A percentile compares a stretch with the other conserved stretches of the same genome.
Evolutionary conservation across 2,329 filamentous ascomycete species (phyloP).

Genomic region (Xylaria sp.): DNA sequence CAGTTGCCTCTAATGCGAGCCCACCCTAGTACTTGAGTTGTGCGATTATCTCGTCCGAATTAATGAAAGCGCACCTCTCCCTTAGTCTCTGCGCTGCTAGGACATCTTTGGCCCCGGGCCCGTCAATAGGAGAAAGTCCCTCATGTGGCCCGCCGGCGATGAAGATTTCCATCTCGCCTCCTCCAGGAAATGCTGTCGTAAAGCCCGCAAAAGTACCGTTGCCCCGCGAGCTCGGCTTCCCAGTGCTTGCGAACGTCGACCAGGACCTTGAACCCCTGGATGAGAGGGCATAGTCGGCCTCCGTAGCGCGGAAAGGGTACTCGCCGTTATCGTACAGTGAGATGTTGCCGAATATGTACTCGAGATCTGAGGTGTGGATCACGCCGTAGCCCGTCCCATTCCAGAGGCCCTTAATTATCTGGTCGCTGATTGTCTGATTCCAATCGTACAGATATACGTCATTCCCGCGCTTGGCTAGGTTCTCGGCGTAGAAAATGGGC

Average conservation of each 20-base stretch:
- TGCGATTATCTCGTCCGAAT: constrained; percentile 56
- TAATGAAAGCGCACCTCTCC: constrained; percentile 61
- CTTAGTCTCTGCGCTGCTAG: constrained; percentile 56
- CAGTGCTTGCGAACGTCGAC: constrained; percentile 58
- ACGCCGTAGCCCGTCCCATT: constrained; percentile 56
- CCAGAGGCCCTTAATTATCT: constrained; percentile 51
- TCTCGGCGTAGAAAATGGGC: constrained; percentile 34
- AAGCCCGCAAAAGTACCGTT: constrained; percentile 57
- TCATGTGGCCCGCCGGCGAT: constrained; percentile 58
- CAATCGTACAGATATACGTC: constrained; percentile 62
- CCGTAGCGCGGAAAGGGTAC: constrained; percentile 52
- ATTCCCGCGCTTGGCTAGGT: constrained; percentile 49
- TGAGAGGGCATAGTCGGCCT: constrained; percentile 55
- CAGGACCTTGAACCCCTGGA: constrained; percentile 58
- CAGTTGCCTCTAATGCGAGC: neutral
- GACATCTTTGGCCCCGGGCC: constrained; percentile 49
- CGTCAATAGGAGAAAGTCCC: constrained; percentile 56
- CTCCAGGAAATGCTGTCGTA: constrained; percentile 50
- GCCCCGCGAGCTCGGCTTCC: constrained; percentile 49
- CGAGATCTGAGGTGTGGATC: constrained; percentile 64
- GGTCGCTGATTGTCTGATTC: constrained; percentile 65
- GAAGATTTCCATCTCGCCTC: constrained; percentile 51
- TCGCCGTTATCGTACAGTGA: constrained; percentile 55
- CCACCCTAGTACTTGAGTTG: constrained; percentile 48
- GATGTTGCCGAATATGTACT: constrained; percentile 62